Conservation (phyloP, 192 early-diverging fungal species). For the Kappamyces sp. region DNA sequence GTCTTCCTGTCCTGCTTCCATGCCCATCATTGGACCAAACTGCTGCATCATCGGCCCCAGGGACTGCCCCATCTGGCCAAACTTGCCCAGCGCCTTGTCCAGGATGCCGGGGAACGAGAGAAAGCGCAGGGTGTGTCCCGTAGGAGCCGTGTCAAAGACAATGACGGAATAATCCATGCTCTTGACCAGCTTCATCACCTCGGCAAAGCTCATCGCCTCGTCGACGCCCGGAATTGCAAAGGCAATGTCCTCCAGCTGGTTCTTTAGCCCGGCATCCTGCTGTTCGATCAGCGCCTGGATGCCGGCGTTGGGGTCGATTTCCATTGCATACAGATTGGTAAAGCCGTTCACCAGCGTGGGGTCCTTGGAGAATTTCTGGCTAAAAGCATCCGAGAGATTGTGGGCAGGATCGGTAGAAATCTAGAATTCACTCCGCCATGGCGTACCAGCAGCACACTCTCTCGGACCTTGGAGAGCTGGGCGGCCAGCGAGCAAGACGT, state of each 20-base stretch:
- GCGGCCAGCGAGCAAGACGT: slow-evolving; percentile 85
- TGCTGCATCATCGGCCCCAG: slow-evolving; percentile 98
- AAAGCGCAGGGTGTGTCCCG: slow-evolving; percentile 98
- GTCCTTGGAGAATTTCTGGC: slow-evolving; percentile 97
- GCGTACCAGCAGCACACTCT: slow-evolving; percentile 73
- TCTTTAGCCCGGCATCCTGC: slow-evolving; percentile 39
- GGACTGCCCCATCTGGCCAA: slow-evolving; percentile 82
- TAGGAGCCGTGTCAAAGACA: slow-evolving; percentile 99
- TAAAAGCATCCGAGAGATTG: slow-evolving; percentile 98
- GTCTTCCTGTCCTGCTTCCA: slow-evolving; percentile 66
- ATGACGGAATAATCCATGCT: slow-evolving; percentile 98
- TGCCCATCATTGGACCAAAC: slow-evolving; percentile 76
- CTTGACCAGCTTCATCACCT: slow-evolving; percentile 99
- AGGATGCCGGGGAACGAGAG: slow-evolving; percentile 95
- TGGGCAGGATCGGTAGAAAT: slow-evolving; percentile 99
- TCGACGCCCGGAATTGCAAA: slow-evolving; percentile 99
- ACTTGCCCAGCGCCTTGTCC: slow-evolving; percentile 96
- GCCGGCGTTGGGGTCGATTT: slow-evolving; percentile 97
- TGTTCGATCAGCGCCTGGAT: slow-evolving; percentile 99
- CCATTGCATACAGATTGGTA: slow-evolving; percentile 96
- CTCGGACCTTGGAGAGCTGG: slow-evolving; percentile 83
- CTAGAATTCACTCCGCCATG: too few species aligned
- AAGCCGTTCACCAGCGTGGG: slow-evolving; percentile 94
- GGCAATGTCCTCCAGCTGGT: slow-evolving; percentile 85
- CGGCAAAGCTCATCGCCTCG: slow-evolving; percentile 99